These are phyloP conservation scores for Solidago caesia DNA, from an alignment of 129 eudicot genomes.

Conservation along the genomic window DNA sequence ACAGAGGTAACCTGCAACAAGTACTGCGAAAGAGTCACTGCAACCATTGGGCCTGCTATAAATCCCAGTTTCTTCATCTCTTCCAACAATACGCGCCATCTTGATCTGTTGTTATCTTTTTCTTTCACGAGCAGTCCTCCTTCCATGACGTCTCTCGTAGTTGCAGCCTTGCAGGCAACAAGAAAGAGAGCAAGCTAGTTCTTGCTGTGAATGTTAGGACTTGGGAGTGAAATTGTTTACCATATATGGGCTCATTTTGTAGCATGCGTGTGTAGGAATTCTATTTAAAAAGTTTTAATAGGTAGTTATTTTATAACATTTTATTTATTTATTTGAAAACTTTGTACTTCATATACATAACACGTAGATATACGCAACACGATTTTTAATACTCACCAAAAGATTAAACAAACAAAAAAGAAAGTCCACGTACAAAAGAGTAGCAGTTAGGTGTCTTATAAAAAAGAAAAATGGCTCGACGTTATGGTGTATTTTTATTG, in stretches of 20 bases:
- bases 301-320: too few relatives aligned
- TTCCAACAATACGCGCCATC: constrained; percentile 39
- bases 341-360: too few relatives aligned
- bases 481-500: too few relatives aligned
- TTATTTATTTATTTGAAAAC: too few relatives aligned
- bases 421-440: too few relatives aligned
- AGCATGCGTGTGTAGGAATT: not conserved
- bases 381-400: too few relatives aligned
- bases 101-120: constrained; percentile 3
- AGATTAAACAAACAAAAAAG: too few relatives aligned
- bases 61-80: constrained; percentile 58
- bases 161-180: not conserved
- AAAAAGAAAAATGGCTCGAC: too few relatives aligned
- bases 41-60: constrained; percentile 85
- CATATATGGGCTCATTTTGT: not conserved
- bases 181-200: not conserved
- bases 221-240: not conserved
- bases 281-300: too few relatives aligned
- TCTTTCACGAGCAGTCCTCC: constrained; percentile 37
- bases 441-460: too few relatives aligned
- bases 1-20: constrained; percentile 55
- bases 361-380: too few relatives aligned
- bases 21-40: constrained; percentile 54
- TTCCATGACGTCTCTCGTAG: constrained; percentile 30
- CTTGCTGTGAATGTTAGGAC: not conserved